Percentiles rank a stretch among this genome's conserved stretches.
phyloP scores from a whole-genome alignment of 345 rosid species.

The Eucalyptus lansdowneana region DNA sequence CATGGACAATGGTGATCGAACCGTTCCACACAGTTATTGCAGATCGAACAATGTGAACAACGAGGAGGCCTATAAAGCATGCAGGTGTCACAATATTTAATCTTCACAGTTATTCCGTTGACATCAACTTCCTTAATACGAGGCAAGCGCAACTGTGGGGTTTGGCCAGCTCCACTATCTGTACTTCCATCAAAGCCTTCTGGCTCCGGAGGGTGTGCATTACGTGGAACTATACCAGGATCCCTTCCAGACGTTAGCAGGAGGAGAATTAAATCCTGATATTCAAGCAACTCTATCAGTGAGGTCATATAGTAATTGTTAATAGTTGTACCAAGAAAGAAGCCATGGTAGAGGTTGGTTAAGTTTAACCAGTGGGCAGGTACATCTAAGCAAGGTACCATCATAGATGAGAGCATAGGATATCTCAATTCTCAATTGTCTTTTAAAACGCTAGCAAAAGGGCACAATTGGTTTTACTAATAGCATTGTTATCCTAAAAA shows the following conservation, averaged over 20 bases:
- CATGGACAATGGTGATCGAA: slow-evolving; percentile 99
- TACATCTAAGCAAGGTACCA: background rate
- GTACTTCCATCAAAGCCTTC: slow-evolving; percentile 51
- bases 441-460: background rate
- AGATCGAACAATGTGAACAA: slow-evolving; percentile 97
- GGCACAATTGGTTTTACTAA: background rate
- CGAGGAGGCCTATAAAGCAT: slow-evolving; percentile 98
- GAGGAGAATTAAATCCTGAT: slow-evolving; percentile 76
- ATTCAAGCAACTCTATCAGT: background rate
- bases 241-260: slow-evolving; percentile 93
- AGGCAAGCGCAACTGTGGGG: slow-evolving; percentile 73
- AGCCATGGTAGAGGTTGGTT: background rate
- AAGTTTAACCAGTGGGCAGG: background rate
- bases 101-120: slow-evolving; percentile 66
- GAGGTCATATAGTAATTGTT: background rate
- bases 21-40: slow-evolving; percentile 93
- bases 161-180: slow-evolving; percentile 58
- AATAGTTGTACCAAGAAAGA: background rate
- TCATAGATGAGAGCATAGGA: background rate
- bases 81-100: slow-evolving; percentile 95
- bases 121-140: slow-evolving; percentile 81
- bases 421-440: background rate
- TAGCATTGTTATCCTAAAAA: background rate
- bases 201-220: slow-evolving; percentile 92
- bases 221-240: slow-evolving; percentile 96